These are phyloP conservation scores for Raddia guianensis DNA, from an alignment of 176 grass and related monocot genomes.

Conservation along the genomic window DNA sequence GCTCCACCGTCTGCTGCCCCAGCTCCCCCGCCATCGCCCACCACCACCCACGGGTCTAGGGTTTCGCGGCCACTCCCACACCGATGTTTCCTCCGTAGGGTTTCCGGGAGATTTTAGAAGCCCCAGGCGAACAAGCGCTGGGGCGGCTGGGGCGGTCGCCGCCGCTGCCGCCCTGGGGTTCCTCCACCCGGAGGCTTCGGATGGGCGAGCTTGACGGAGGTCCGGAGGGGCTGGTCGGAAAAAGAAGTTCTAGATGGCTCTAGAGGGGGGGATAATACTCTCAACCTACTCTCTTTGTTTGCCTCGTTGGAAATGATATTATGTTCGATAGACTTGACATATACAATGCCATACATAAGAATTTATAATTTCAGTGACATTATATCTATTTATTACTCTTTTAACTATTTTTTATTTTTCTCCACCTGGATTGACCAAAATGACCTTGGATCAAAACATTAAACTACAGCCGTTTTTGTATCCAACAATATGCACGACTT, in stretches of 20 bases:
- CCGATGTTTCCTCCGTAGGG: neutral
- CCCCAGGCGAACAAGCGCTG: neutral
- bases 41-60: constrained; percentile 5
- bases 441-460: no score
- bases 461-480: no score
- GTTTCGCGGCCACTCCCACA: neutral
- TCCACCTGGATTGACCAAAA: no score
- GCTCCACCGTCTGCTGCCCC: constrained; percentile 89
- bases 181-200: neutral
- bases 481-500: no score
- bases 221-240: neutral
- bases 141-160: neutral
- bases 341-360: no score
- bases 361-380: no score
- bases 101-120: constrained; percentile 1
- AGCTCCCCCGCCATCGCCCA: constrained; percentile 64
- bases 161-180: neutral
- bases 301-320: no score
- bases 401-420: no score
- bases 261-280: neutral
- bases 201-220: neutral
- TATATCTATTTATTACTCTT: no score
- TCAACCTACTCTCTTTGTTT: no score
- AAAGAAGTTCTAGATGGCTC: neutral
- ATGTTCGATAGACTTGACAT: no score